Evolutionary conservation across 1,284 basidiomycete species (phyloP), one percentile per base, ranked within the genome.

Genomic region (Irpex sp.): DNA sequence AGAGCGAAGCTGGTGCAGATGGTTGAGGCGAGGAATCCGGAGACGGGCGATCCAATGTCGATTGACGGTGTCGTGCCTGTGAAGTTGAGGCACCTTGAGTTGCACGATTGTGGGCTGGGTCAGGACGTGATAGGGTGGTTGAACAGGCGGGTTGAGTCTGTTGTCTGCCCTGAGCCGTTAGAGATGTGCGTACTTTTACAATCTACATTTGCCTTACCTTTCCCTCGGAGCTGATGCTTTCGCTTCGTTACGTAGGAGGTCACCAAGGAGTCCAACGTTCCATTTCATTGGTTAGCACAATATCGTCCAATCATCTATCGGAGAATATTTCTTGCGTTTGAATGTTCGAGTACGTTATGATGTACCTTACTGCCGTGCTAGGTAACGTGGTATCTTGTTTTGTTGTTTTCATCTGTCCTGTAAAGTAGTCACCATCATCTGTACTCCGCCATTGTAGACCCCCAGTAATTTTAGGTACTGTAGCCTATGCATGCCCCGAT

Each of bases 51-150:
- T 57, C 36, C 63, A 33, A 63, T 67, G 11, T 63, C 67, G 3
- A 68, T 63, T 43, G 65, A 57, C 9, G 70, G 61, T 17, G 78
- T 81, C n/a, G 69, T 75, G 8, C 83, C 83, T 1, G 75, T 76
- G 61, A 78, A 80, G 68, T 72, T 91, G 65, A 79, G 76, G 67
- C 75, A 77, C 58, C 69, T 90, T 35, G 88, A 90, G 73, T 65
- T 90, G 76, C 77, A 85, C 65, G 87, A 90, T 61, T 89, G 87
- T 71, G 77, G 82, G 47, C 71, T 89, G 26, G 87, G 87, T 0
- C 78, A 81, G 70, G 88, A 90, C 69, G 86, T 90, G 57, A 73
- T 88, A 64, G 75, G 77, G 66, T 90, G 87, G 88, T 67, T 90
- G 68, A 80, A 80, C 71, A 78, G 74, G 60, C 74, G 87, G 62